Base-by-base conservation (phyloP, 495 filamentous ascomycete species). In the Aspergillus haitiensis region DNA sequence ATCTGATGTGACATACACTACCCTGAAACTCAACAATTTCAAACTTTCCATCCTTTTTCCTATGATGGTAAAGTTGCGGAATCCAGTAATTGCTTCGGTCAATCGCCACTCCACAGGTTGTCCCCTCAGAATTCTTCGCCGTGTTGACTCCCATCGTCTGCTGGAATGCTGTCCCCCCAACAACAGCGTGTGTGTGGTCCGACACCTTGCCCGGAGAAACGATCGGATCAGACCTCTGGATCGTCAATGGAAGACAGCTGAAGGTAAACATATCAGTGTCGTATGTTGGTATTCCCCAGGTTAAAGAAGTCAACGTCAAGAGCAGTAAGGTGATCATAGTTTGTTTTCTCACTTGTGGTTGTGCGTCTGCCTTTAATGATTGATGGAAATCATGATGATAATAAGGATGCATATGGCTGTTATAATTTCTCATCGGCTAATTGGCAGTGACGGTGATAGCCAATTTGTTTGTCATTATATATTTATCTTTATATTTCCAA, bases 11-110 rank as follows among this genome's bases (percentile, higher is more conserved):
- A 54, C 57, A 36, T 63, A 63, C 64, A 45, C 34, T 66, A 12
- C 31, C 48, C 21, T 59, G 47, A 56, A 60, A 53, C 53, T 68
- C 57, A 36, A 65, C 37, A 27, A 66, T 15, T 61, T 67, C 61
- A 44, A 93, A 88, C 34, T 74, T 75, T 8, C 83, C 84, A 61
- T 86, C 86, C 62, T 79, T 71, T 36, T 78, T 76, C 27, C 79
- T 27, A 3, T 27, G 74, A 73, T 84, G 89, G 72, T 85, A 91
- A n/a, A 92, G 76, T 47, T 73, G 74, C 3, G 89, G 89, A 57
- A 86, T 80, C 90, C 90, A 93, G 73, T 93, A 93, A 72, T 86
- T 86, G 65, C 84, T 88, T 64, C 84, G 75, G 71, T 93, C 90
- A 55, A 81, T 79, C 64, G 79, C 83, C 63, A 88, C 77, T 15